phyloP scores from a whole-genome alignment of 2,329 filamentous ascomycete genomes.

The Didymella pomorum region DNA sequence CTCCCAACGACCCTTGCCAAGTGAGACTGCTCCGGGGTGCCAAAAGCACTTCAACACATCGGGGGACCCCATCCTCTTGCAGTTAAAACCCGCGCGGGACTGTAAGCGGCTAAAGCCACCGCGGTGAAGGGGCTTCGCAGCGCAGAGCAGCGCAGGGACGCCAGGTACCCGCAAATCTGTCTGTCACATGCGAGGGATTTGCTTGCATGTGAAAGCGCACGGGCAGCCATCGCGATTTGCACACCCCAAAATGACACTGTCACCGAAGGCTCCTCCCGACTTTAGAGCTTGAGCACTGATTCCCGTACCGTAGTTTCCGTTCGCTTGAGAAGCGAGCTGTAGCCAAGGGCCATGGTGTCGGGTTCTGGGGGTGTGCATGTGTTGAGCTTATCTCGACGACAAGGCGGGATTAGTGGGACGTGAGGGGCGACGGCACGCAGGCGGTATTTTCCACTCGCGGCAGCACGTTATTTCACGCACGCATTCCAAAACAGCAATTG shows the following conservation, averaged over 20 bases:
- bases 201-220: slow-evolving; percentile 22
- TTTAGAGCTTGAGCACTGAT: slow-evolving; percentile 24
- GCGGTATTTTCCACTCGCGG: not conserved
- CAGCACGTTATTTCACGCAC: not conserved
- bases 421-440: slow-evolving; percentile 14
- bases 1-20: slow-evolving; percentile 12
- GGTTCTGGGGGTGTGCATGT: slow-evolving; percentile 22
- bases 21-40: not conserved
- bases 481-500: not conserved
- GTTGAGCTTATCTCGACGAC: slow-evolving; percentile 25
- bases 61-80: slow-evolving; percentile 15
- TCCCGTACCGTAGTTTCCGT: slow-evolving; percentile 25
- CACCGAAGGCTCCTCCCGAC: slow-evolving; percentile 19
- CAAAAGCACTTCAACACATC: not conserved
- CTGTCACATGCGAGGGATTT: slow-evolving; percentile 21
- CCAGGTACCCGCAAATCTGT: slow-evolving; percentile 17
- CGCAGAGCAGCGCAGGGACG: slow-evolving; percentile 10
- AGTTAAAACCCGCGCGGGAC: slow-evolving; percentile 22
- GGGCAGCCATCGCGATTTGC: slow-evolving; percentile 20
- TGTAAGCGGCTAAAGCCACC: slow-evolving; percentile 20
- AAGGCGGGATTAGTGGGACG: slow-evolving; percentile 7
- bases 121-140: slow-evolving; percentile 14
- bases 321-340: slow-evolving; percentile 25
- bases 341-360: slow-evolving; percentile 20
- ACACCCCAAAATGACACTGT: slow-evolving; percentile 13